Evolutionary conservation across 1,284 basidiomycete genomes (phyloP).

Genomic region (Puccinia novopanici): DNA sequence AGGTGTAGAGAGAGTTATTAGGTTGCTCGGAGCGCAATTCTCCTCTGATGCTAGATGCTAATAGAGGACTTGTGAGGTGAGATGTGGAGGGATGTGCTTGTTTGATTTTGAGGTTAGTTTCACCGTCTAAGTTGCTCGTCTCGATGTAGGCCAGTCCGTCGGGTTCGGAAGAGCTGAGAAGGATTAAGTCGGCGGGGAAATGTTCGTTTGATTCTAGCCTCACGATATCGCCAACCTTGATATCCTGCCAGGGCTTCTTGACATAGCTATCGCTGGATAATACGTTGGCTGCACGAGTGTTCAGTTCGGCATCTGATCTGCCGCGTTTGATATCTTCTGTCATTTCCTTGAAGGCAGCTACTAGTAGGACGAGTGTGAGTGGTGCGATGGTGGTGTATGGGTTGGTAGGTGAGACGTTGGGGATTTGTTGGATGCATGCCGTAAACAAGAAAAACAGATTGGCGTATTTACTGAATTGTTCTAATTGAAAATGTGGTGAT

Average conservation of each 20-base stretch:
- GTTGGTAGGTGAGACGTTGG: constrained; percentile 94
- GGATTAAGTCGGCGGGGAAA: constrained; percentile 90
- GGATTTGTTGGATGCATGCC: constrained; percentile 96
- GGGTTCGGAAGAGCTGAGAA: constrained; percentile 78
- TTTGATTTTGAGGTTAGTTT: constrained; percentile 99
- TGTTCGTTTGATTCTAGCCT: constrained; percentile 88
- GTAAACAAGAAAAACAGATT: constrained; percentile 99
- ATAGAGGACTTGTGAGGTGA: constrained; percentile 73
- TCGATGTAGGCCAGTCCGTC: constrained; percentile 85
- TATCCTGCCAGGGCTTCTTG: constrained; percentile 80
- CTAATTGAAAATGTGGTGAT: constrained; percentile 61
- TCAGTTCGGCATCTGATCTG: constrained; percentile 89
- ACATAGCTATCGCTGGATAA: constrained; percentile 70
- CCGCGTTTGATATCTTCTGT: constrained; percentile 98
- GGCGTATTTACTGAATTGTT: constrained; percentile 98
- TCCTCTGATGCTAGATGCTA: constrained; percentile 75
- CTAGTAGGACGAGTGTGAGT: constrained; percentile 82
- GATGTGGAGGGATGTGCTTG: constrained; percentile 85
- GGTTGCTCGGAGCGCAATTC: constrained; percentile 90
- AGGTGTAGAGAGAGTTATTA: constrained; percentile 96
- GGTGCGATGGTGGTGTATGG: constrained; percentile 93
- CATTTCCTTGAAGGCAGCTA: constrained; percentile 93
- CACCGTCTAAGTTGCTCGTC: constrained; percentile 96
- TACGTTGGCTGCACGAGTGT: constrained; percentile 77
- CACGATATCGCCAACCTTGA: constrained; percentile 87